These are phyloP conservation scores for Cladosporium oxysporum DNA, from an alignment of 2,329 filamentous ascomycete genomes.

Conservation along the genomic window DNA sequence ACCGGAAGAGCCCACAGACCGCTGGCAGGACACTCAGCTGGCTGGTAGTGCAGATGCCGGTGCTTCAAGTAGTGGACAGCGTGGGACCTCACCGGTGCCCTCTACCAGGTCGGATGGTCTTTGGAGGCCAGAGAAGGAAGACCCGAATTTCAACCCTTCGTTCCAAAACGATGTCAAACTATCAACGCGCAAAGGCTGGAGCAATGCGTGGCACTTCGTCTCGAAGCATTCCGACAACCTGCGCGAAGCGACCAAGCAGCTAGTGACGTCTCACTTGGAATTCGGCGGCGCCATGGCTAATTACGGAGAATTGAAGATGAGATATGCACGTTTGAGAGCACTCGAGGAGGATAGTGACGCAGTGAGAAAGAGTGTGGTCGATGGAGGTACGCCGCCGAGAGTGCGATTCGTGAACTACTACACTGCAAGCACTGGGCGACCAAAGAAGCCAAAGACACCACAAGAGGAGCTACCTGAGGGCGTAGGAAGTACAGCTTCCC, in stretches of 20 bases:
- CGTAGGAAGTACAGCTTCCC: constrained; percentile 5
- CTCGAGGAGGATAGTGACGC: constrained; percentile 69
- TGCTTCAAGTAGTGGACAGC: not conserved
- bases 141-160: constrained; percentile 72
- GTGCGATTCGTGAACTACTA: constrained; percentile 89
- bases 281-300: constrained; percentile 82
- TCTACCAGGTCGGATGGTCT: constrained; percentile 28
- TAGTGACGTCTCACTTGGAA: constrained; percentile 78
- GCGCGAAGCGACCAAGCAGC: constrained; percentile 67
- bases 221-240: constrained; percentile 78
- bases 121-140: constrained; percentile 32
- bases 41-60: not conserved
- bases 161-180: constrained; percentile 75
- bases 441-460: constrained; percentile 55
- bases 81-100: not conserved
- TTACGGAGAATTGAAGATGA: constrained; percentile 65
- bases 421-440: constrained; percentile 75
- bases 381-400: constrained; percentile 44
- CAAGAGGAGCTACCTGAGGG: constrained; percentile 31
- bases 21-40: constrained; percentile 16
- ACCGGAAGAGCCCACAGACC: constrained; percentile 39
- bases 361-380: constrained; percentile 38
- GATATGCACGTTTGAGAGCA: constrained; percentile 69
- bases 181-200: constrained; percentile 68
- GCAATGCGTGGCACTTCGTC: constrained; percentile 71